These are phyloP conservation scores for Oryza nivara DNA, from an alignment of 176 grass and related monocot genomes.

Conservation along the genomic window DNA sequence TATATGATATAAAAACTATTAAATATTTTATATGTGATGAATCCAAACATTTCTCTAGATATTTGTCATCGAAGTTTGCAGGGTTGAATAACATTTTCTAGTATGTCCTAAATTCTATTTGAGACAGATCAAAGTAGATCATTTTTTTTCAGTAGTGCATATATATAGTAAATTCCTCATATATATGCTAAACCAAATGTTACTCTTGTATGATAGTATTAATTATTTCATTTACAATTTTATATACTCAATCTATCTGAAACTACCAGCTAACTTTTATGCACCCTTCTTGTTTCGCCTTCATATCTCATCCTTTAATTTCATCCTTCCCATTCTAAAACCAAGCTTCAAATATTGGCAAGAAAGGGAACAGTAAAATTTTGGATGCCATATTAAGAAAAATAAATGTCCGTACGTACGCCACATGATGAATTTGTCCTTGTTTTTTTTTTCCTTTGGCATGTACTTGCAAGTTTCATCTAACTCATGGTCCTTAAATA, in stretches of 20 bases:
- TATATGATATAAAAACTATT: background rate
- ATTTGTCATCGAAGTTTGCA: background rate
- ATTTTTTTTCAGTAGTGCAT: background rate
- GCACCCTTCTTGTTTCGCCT: background rate
- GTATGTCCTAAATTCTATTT: background rate
- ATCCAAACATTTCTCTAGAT: background rate
- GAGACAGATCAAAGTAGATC: background rate
- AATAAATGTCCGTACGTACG: background rate
- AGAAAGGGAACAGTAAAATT: background rate
- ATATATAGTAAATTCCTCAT: background rate
- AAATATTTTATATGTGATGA: background rate
- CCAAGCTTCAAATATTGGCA: background rate
- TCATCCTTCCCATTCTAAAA: background rate
- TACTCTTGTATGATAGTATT: background rate
- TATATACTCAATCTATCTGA: background rate
- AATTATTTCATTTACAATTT: background rate
- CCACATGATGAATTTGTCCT: background rate
- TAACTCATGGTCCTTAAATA: background rate
- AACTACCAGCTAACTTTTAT: background rate
- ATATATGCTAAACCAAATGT: background rate
- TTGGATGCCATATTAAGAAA: background rate
- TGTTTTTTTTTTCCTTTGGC: background rate
- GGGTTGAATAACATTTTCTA: background rate
- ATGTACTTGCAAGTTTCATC: constrained; percentile 4
- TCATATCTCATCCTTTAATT: background rate